Base-by-base conservation (phyloP, 768 basidiomycete genomes). In the Xerocomellus intermedius region DNA sequence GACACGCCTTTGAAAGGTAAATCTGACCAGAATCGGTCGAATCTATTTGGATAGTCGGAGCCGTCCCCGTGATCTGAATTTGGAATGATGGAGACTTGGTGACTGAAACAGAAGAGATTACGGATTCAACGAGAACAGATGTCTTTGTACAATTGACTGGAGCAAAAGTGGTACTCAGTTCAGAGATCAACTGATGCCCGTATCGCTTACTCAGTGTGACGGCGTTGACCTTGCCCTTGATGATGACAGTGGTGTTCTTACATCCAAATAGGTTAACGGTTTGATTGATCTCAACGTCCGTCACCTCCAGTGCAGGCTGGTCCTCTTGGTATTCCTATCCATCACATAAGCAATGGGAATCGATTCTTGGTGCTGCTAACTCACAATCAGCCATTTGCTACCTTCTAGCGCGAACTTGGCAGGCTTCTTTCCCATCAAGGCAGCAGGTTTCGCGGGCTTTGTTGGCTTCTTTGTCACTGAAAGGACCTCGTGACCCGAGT, bases 141-240 rank as follows among this genome's bases (percentile, higher is more conserved):
- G 89, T 94, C 69, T 94, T 94, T 37, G 79, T 80, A 73, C 93
- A 95, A 68, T 92, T 91, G 42, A 92, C 95, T 97, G 67, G 16
- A 26, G 26, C 16, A 44, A 52, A 28, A 42, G 2, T 13, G 28
- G 6, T 8, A 9, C 35, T 65, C 24, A 68, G 48, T 32, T 37
- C 4, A 26, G 48, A 16, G 14, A 42, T 22, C 10, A 42, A 19
- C 17, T 1, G 43, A 26, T 12, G 28, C 2, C 8, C 2, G n/a
- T 1, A 32, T 26, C 17, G 60, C 69, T 58, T 48, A 97, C 96
- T 80, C 54, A 98, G 74, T 19, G 87, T 92, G 42, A 99, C 86
- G 4, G 94, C 95, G 66, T 99, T 99, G 61, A 92, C 84, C 74
- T 99, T 99, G 64, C 96, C 95, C 69, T 88, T 89, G 69, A 99